Base-by-base conservation (phyloP, 768 basidiomycete species). In the Russula compacta region DNA sequence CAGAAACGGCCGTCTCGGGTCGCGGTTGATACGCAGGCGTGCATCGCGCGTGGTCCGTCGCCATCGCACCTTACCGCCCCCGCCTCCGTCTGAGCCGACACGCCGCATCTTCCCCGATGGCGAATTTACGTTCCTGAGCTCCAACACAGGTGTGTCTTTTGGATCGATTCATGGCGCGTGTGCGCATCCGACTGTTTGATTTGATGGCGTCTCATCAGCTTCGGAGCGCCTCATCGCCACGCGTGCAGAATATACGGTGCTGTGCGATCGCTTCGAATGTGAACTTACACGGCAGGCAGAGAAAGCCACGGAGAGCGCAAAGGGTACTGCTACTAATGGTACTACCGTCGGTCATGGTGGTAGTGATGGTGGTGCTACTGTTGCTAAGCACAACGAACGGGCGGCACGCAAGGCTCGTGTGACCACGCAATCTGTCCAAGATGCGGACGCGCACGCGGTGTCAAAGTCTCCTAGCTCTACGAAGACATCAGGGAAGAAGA, bases 231-330 rank as follows among this genome's bases (percentile, higher is more conserved):
- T 88, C 65, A 72, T 80, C 55, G 79, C 83, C 48, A 87, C 84
- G 5, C 83, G 84, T 70, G 80, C 82, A 67, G 87, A 91, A 73
- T 85, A 87, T 42, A 73, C 80, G 5, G 74, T 76, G 56, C 76
- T 91, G 50, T 83, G 86, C 42, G 78, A 77, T 54, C 82, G 82
- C 61, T 89, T 92, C 67, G 86, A 89, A 71, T 78, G 75, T 15
- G 91, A 92, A 74, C 76, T 92, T 43, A 81, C 82, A 21, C 76
- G 85, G 39, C 87, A 91, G 68, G 84, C 86, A 2, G 77, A 78
- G 12, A 85, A 81, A 67, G 78, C 74, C 1, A 75, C 73, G 15
- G 76, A 79, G 65, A 78, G 73, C 4, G 75, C 78, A 32, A 83
- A 83, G 66, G 73, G 82, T 61, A 79, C 79, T 1, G 76, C 78